A percentile compares a stretch with the other conserved stretches of the same genome.
Evolutionary conservation across 1,284 basidiomycete genomes (phyloP).

Genomic region (Inonotus obliquus): DNA sequence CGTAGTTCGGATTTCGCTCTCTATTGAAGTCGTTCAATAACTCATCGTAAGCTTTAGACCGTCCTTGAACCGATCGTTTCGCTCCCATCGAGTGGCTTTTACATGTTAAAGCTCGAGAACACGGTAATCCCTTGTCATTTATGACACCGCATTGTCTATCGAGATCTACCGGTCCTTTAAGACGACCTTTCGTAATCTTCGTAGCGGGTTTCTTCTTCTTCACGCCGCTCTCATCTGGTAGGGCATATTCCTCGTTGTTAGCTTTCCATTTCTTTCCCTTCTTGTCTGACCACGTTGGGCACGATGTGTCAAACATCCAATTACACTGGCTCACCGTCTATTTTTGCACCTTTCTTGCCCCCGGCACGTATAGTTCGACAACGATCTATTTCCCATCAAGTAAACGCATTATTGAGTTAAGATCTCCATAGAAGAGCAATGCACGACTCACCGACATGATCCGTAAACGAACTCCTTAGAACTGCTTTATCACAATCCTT

Average conservation of each 20-base stretch:
- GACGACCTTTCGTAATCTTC: constrained; percentile 70
- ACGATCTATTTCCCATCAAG: constrained; percentile 23
- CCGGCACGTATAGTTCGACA: constrained; percentile 34
- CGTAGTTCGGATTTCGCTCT: constrained; percentile 87
- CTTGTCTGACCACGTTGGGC: background rate
- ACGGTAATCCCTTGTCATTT: constrained; percentile 91
- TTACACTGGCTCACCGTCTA: constrained; percentile 33
- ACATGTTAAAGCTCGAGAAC: constrained; percentile 96
- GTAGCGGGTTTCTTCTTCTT: constrained; percentile 67
- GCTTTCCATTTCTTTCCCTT: constrained; percentile 24
- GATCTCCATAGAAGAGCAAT: background rate
- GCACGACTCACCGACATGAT: constrained; percentile 63
- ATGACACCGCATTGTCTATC: constrained; percentile 97
- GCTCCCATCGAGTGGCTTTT: constrained; percentile 98
- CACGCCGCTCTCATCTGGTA: constrained; percentile 14
- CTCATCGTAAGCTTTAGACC: constrained; percentile 83
- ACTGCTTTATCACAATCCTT: constrained; percentile 74
- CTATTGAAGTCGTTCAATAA: constrained; percentile 92
- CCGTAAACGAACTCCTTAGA: constrained; percentile 65
- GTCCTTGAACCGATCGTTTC: constrained; percentile 87
- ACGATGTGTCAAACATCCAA: background rate
- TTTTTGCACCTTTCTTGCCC: constrained; percentile 49
- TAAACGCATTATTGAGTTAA: background rate
- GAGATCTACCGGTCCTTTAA: constrained; percentile 84
- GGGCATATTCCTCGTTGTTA: constrained; percentile 26